Evolutionary conservation across 2,329 filamentous ascomycete genomes (phyloP), one percentile per base, ranked within the genome.

Genomic region (Incumbomyces lentus): DNA sequence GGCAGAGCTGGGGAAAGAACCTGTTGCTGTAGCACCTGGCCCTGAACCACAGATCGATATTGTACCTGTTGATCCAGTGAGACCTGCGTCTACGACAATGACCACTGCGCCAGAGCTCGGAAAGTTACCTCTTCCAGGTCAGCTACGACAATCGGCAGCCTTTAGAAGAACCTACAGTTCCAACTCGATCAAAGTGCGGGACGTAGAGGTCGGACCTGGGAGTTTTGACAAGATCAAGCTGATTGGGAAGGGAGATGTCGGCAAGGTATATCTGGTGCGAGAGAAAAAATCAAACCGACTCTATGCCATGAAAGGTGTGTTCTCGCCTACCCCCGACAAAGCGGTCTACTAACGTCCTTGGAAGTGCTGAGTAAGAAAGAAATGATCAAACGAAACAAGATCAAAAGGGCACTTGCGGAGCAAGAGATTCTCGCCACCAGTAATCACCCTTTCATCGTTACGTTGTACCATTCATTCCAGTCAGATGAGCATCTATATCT

Each of bases 361-460:
- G 13, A 62, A 96, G 92, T 98, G 5, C 65, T 98, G 66, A 96
- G 89, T 75, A 98, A 98, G 70, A 95, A 96, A 73, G 92, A 98
- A 68, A 98, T 98, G 92, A 98, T 98, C 68, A 98, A 98, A 73
- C 84, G 92, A 49, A 98, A 98, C 74, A 98, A 98, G 76, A 98
- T 98, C 71, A 98, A 98, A 76, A 81, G 92, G 62, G 92, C 92
- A 12, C 74, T 98, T 57, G 92, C 92, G 32, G 92, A 98, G 68
- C 92, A 96, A 64, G 92, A 98, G 66, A 98, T 98, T 55, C 73
- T 98, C 45, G 92, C 92, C 7, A 98, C 92, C 35, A 96, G 90
- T 73, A 98, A 98, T 59, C 92, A 98, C 60, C 92, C 92, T 0
- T 98, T 98, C 66, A 98, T 98, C 62, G 92, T 98, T 52, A 98